Evolutionary conservation across 257 asterid species (phyloP), one percentile per base, ranked within the genome.

Genomic region (Solanum virginianum): DNA sequence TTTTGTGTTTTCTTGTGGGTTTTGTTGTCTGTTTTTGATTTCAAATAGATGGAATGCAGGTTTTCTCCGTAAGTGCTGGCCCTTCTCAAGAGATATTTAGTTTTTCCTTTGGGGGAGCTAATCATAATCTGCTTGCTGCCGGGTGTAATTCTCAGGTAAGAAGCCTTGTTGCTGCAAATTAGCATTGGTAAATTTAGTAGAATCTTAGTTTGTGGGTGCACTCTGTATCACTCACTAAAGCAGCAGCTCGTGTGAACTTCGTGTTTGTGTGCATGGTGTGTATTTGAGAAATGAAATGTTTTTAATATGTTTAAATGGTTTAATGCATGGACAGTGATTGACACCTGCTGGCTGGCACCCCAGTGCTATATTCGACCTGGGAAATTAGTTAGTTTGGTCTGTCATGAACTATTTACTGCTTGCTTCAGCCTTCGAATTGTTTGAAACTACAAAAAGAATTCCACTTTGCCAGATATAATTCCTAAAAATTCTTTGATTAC

Each of bases 31-130:
- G 53, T 71, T 18, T 83, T 29, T 16, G 1, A 79, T 56, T 65
- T 68, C 17, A 12, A 36, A 65, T 83, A 60, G 45, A 83, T 87
- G 89, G 65, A 66, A 39, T 88, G 89, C 92, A 96, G 99, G 95
- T 97, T 29, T 92, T 94, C 70, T 90, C 91, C 82, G 39, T 95
- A 80, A 92, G 77, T 84, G 87, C 93, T 5, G 96, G 95, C 49
- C 88, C 97, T 1, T 88, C 94, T 3, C 92, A 95, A 84, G 97
- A 95, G 91, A 91, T 94, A 7, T 95, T 95, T 89, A 92, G 97
- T 89, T 95, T 95, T 94, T 95, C 99, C 7, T 92, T 91, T 86
- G 99, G 98, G 8, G 99, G 99, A 65, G 86, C 94, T 3, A 89
- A 88, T 82, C 88, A 88, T 80, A 90, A 94, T 93, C 96, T 97